Evolutionary conservation across 768 basidiomycete genomes (phyloP).

Genomic region (Tylopilus sp.): DNA sequence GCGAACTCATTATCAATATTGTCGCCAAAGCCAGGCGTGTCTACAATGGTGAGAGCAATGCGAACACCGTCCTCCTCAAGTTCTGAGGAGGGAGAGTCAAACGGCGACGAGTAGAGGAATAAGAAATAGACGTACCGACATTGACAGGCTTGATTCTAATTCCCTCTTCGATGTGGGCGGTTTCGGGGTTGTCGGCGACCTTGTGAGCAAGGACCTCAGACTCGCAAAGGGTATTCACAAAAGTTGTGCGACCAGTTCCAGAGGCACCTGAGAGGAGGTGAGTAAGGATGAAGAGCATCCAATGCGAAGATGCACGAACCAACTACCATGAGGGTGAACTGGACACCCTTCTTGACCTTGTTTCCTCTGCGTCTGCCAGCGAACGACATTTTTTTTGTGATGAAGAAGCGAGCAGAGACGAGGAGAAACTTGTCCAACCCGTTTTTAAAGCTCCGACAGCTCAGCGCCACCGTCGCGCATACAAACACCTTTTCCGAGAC

Average conservation of each 20-base stretch:
- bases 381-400: conserved; percentile 61
- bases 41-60: conserved; percentile 96
- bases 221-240: conserved; percentile 99
- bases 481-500: conserved; percentile 13
- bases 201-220: conserved; percentile 89
- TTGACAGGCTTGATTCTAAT: conserved; percentile 94
- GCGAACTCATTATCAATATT: conserved; percentile 98
- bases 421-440: conserved; percentile 31
- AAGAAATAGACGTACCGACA: conserved; percentile 57
- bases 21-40: conserved; percentile 98
- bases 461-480: conserved; percentile 33
- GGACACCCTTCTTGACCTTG: conserved; percentile 98
- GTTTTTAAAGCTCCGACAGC: conserved; percentile 33
- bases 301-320: conserved; percentile 51
- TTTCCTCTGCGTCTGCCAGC: conserved; percentile 84
- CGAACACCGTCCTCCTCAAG: conserved; percentile 98
- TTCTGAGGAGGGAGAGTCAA: conserved; percentile 46
- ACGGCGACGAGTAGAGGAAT: background rate
- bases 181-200: conserved; percentile 75
- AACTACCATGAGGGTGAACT: conserved; percentile 97
- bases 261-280: conserved; percentile 71
- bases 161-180: conserved; percentile 91
- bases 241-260: conserved; percentile 96
- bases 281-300: background rate
- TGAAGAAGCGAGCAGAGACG: conserved; percentile 29